Evolutionary conservation across 148 eudicot species (phyloP).

Genomic region (Dianthus caryophyllus): DNA sequence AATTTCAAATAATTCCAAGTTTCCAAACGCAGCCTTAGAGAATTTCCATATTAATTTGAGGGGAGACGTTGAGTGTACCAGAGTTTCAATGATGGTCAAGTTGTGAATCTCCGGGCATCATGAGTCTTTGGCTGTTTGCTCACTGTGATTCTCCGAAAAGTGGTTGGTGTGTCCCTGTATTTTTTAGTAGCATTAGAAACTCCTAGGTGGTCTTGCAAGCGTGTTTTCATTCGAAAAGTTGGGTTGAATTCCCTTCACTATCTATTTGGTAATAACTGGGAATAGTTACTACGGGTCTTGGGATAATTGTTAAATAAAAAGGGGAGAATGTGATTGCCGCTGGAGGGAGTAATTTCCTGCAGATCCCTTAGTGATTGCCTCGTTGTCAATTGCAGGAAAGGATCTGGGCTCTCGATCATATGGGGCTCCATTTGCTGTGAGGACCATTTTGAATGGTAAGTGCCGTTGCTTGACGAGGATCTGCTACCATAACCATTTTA

Average conservation of each 20-base stretch:
- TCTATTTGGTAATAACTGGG: not conserved
- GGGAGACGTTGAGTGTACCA: not conserved
- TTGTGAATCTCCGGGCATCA: not conserved
- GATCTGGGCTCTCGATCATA: slow-evolving; percentile 62
- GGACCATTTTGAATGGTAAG: slow-evolving; percentile 84
- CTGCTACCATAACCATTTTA: not conserved
- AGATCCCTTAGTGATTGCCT: slow-evolving; percentile 7
- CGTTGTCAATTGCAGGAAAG: slow-evolving; percentile 46
- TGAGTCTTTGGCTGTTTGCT: not conserved
- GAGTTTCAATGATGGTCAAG: not conserved
- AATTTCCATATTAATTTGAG: too few species aligned
- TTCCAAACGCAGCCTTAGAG: too few species aligned
- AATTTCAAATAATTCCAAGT: too few species aligned
- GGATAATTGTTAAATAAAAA: too few species aligned
- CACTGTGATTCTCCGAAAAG: slow-evolving; percentile 5
- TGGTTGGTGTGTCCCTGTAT: not conserved
- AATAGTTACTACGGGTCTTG: too few species aligned
- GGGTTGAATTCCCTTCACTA: not conserved
- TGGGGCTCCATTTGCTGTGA: slow-evolving; percentile 80
- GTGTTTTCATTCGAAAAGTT: not conserved
- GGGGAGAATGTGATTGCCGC: too few species aligned
- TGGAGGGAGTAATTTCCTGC: not conserved
- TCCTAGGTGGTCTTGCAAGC: not conserved
- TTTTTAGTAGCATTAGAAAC: not conserved
- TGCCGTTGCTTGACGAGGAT: not conserved